phyloP scores from a whole-genome alignment of 2,329 filamentous ascomycete genomes.

The Talaromyces funiculosus region DNA sequence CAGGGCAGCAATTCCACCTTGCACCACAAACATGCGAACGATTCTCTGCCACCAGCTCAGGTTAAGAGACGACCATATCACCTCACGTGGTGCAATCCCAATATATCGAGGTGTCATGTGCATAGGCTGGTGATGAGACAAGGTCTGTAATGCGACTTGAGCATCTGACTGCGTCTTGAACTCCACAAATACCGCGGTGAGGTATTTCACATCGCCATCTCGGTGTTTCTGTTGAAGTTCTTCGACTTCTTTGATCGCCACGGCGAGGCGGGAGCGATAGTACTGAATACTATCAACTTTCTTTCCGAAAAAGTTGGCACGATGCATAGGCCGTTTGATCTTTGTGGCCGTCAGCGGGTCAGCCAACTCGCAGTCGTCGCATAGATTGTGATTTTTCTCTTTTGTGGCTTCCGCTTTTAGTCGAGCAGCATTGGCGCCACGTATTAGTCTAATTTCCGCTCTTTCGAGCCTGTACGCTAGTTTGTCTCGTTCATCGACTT shows the following conservation, averaged over 20 bases:
- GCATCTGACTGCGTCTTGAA: slow-evolving; percentile 77
- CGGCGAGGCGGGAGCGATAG: slow-evolving; percentile 68
- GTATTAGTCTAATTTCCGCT: slow-evolving; percentile 82
- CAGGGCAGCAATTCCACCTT: slow-evolving; percentile 65
- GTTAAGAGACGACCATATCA: slow-evolving; percentile 81
- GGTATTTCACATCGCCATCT: slow-evolving; percentile 56
- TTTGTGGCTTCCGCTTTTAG: slow-evolving; percentile 46
- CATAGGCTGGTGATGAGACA: slow-evolving; percentile 78
- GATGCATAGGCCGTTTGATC: slow-evolving; percentile 65
- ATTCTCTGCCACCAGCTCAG: slow-evolving; percentile 81
- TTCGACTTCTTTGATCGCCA: slow-evolving; percentile 65
- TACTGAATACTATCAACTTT: slow-evolving; percentile 90
- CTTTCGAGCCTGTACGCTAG: slow-evolving; percentile 72
- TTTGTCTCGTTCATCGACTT: slow-evolving; percentile 74
- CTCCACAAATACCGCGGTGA: slow-evolving; percentile 82
- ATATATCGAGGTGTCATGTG: slow-evolving; percentile 85
- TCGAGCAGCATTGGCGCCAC: slow-evolving; percentile 65
- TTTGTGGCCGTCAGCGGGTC: slow-evolving; percentile 24
- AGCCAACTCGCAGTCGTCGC: slow-evolving; percentile 26
- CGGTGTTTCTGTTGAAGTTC: slow-evolving; percentile 60
- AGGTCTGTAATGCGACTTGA: slow-evolving; percentile 75
- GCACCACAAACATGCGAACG: slow-evolving; percentile 61
- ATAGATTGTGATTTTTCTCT: slow-evolving; percentile 19
- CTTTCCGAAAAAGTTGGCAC: slow-evolving; percentile 64
- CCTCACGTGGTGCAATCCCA: slow-evolving; percentile 72